Evolutionary conservation across 768 basidiomycete genomes (phyloP).

Genomic region (Suillus fuscotomentosus): DNA sequence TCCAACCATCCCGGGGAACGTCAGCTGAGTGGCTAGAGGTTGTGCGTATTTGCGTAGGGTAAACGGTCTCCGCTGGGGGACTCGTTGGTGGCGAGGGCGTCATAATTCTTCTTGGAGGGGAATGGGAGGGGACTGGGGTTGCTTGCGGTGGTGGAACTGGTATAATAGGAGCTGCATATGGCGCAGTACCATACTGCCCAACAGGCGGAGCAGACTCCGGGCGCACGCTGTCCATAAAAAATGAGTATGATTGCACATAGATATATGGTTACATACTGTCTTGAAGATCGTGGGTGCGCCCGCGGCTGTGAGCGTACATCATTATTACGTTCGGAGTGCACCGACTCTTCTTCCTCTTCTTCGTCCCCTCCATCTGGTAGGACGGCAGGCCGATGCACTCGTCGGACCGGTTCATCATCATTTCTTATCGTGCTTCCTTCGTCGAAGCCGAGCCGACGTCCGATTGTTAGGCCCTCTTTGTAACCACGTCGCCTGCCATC

Average conservation of each 20-base stretch:
- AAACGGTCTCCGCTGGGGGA: constrained; percentile 21
- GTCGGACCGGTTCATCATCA: constrained; percentile 9
- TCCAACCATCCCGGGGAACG: constrained; percentile 25
- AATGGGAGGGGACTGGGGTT: constrained; percentile 12
- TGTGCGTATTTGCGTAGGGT: constrained; percentile 27
- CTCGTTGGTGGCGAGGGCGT: constrained; percentile 11
- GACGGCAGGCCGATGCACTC: constrained; percentile 12
- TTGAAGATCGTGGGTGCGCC: constrained; percentile 16
- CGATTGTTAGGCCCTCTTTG: constrained; percentile 37
- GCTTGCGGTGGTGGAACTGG: constrained; percentile 20
- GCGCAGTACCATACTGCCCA: constrained; percentile 18
- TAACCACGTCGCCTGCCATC: constrained; percentile 43
- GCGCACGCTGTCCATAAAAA: constrained; percentile 17
- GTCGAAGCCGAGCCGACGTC: constrained; percentile 28
- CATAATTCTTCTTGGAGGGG: constrained; percentile 7
- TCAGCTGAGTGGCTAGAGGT: constrained; percentile 13
- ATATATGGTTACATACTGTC: constrained; percentile 1
- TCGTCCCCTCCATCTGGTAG: constrained; percentile 12
- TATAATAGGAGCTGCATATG: constrained; percentile 15
- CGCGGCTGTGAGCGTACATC: constrained; percentile 15
- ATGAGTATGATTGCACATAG: constrained; percentile 2
- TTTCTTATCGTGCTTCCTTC: constrained; percentile 23
- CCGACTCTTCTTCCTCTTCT: constrained; percentile 15
- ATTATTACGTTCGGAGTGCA: constrained; percentile 17
- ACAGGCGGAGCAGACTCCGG: constrained; percentile 28